Percentiles rank a stretch among this genome's conserved stretches.
Conservation (phyloP, 805 yeast species). For the Suhomyces xylopsoci region DNA sequence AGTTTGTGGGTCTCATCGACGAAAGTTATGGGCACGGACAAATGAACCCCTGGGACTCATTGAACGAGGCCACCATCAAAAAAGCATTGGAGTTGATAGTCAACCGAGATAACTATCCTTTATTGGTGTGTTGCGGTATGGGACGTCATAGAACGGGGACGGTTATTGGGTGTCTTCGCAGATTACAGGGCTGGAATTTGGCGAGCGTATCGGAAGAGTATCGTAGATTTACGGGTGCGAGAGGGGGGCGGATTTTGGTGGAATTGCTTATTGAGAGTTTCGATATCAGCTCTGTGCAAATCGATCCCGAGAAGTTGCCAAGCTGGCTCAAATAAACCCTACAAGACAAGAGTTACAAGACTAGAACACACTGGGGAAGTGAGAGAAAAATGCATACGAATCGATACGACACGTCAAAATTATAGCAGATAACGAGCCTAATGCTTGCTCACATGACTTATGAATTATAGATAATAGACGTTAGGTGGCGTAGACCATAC, state of each 20-base stretch:
- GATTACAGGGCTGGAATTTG: conserved; percentile 96
- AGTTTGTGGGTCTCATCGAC: conserved; percentile 77
- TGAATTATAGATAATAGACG: neutral
- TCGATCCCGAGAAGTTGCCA: conserved; percentile 30
- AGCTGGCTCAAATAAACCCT: conserved; percentile 20
- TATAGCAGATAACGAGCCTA: no score
- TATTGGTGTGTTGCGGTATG: conserved; percentile 96
- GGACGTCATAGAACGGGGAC: conserved; percentile 98
- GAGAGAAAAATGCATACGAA: no score
- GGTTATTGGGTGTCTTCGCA: conserved; percentile 87
- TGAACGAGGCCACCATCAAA: conserved; percentile 76
- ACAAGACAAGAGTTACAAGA: no score
- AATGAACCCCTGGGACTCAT: conserved; percentile 91
- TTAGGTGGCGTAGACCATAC: neutral
- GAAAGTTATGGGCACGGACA: conserved; percentile 36
- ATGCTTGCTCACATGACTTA: neutral
- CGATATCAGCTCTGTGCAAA: conserved; percentile 35
- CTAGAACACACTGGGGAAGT: no score
- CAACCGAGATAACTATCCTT: conserved; percentile 71
- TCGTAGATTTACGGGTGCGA: conserved; percentile 86
- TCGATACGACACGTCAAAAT: neutral
- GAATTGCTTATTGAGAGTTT: conserved; percentile 78
- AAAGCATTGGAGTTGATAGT: conserved; percentile 76
- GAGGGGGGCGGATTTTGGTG: conserved; percentile 89
- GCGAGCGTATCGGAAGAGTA: conserved; percentile 91